Conservation (phyloP, 441 rosid species). For the Populus tomentosa region DNA sequence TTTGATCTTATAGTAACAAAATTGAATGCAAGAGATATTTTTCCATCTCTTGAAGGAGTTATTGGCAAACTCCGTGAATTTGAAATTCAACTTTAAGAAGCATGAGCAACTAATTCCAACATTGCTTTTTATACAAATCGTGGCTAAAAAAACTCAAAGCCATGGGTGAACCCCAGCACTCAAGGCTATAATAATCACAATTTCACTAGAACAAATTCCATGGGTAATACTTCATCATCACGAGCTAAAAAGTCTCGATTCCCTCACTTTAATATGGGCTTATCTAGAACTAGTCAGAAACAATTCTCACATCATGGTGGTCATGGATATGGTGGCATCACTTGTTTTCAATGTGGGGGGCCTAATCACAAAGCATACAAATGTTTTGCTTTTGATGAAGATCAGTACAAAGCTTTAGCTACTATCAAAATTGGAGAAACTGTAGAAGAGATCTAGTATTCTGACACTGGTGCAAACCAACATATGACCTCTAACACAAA, state of each 20-base stretch:
- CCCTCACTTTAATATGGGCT: neutral
- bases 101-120: neutral
- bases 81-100: neutral
- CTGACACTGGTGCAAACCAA: no score
- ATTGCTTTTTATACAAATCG: no score
- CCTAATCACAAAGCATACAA: no score
- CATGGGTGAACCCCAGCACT: neutral
- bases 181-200: neutral
- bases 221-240: no score
- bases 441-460: no score
- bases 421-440: no score
- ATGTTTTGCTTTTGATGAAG: no score
- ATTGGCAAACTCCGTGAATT: neutral
- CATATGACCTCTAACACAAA: no score
- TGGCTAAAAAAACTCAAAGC: neutral
- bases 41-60: neutral
- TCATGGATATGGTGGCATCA: no score
- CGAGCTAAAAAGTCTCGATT: neutral
- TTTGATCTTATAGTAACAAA: neutral
- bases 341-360: no score
- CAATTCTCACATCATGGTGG: neutral
- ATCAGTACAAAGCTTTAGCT: no score
- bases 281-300: rapidly evolving
- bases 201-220: no score
- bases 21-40: neutral